Conservation (phyloP, 495 filamentous ascomycete species). For the Hypoxylon cercidicola region DNA sequence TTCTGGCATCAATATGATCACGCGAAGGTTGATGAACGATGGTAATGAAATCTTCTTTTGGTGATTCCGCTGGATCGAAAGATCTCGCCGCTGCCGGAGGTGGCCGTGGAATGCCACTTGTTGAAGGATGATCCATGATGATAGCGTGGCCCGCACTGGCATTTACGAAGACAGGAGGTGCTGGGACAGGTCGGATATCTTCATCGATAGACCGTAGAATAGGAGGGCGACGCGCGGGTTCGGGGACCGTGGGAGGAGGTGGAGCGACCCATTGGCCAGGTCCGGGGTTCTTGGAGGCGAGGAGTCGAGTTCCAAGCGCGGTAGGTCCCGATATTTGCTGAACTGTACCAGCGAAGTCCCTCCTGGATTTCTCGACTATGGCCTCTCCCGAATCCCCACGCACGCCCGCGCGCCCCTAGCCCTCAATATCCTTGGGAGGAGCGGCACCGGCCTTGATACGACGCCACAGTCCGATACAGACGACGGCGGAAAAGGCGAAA, state of each 20-base stretch:
- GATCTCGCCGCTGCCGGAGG: slow-evolving; percentile 6
- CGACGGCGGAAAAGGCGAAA: slow-evolving; percentile 72
- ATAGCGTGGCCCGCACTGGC: slow-evolving; percentile 26
- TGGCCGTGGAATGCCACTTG: slow-evolving; percentile 6
- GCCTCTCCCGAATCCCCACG: slow-evolving; percentile 33
- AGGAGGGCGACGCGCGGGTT: slow-evolving; percentile 39
- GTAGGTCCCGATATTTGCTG: slow-evolving; percentile 39
- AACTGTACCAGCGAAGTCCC: slow-evolving; percentile 12
- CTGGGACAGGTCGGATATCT: slow-evolving; percentile 31
- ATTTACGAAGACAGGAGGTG: slow-evolving; percentile 22
- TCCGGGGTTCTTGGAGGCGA: slow-evolving; percentile 24
- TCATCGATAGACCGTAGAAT: slow-evolving; percentile 29
- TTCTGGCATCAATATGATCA: not conserved
- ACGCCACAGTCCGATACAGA: slow-evolving; percentile 68
- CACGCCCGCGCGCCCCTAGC: slow-evolving; percentile 58
- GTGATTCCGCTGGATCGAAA: slow-evolving; percentile 11
- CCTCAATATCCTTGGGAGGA: slow-evolving; percentile 52
- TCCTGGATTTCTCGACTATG: slow-evolving; percentile 6
- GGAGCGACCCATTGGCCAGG: slow-evolving; percentile 32
- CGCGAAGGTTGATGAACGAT: slow-evolving; percentile 32
- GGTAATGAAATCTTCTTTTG: slow-evolving; percentile 42
- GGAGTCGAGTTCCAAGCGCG: slow-evolving; percentile 44
- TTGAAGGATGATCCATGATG: slow-evolving; percentile 15
- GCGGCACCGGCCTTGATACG: slow-evolving; percentile 34
- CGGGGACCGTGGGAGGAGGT: slow-evolving; percentile 29